Evolutionary conservation across 768 basidiomycete species (phyloP), one percentile per base, ranked within the genome.

Genomic region (Trametes cingulata): DNA sequence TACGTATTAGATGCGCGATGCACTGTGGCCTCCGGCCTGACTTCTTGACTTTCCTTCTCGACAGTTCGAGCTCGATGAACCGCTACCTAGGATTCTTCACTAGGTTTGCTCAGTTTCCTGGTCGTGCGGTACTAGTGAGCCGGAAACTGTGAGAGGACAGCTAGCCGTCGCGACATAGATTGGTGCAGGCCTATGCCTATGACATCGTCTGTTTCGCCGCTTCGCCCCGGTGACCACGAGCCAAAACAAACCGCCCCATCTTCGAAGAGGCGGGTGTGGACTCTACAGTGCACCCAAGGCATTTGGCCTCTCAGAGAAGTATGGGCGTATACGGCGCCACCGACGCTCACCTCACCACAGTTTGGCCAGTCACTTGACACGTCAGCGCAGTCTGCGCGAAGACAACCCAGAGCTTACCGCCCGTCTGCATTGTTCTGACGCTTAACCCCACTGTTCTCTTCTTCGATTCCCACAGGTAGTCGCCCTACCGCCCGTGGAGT

Each of bases 61-160:
- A 52, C 42, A 37, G 50, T 52, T 59, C 51, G 42, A 59, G 51
- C 35, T 41, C 36, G 33, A 33, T n/a, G 51, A 45, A n/a, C 35
- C 39, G 47, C 47, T n/a, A n/a, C 37, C 24, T 42, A 50, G 24
- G 43, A 29, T 27, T 33, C 12, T 8, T 13, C 35, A 9, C 25
- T 5, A 22, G 35, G 41, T 29, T 17, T 37, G 41, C 22, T 7
- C 43, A 7, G 22, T 45, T 36, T 24, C 10, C 12, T 40, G 36
- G 51, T 59, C 58, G 50, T 59, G 58, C 52, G 58, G 52, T 47
- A 43, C 33, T 22, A 27, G 33, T 19, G n/a, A 27, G 43, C 10
- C 15, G 42, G 36, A 6, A n/a, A 35, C 13, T 15, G 24, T 27
- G n/a, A n/a, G n/a, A n/a, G n/a, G n/a, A n/a, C n/a, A n/a, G n/a